A percentile compares a stretch with the other conserved stretches of the same genome.
Conservation (phyloP, 164 flowering plant species). For the Houttuynia cordata region DNA sequence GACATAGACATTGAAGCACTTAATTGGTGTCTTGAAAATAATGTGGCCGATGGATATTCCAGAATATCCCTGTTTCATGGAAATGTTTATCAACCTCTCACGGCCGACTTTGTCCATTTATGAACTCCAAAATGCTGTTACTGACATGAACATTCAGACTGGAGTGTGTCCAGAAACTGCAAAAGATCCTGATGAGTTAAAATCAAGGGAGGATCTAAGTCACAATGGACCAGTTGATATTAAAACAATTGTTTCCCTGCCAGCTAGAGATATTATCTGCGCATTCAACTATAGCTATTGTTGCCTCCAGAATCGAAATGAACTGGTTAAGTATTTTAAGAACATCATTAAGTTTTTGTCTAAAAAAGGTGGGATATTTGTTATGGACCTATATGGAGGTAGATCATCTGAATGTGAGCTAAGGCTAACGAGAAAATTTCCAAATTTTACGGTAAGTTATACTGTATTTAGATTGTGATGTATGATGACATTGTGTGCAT, state of each 20-base stretch:
- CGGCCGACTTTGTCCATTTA: constrained; percentile 39
- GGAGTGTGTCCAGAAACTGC: constrained; percentile 14
- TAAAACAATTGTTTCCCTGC: constrained; percentile 27
- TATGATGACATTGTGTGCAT: neutral
- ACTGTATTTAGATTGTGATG: neutral
- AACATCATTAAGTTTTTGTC: constrained; percentile 55
- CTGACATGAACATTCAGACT: constrained; percentile 17
- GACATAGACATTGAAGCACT: constrained; percentile 91
- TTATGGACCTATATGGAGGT: constrained; percentile 94
- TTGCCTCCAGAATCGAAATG: constrained; percentile 67
- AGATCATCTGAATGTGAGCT: constrained; percentile 69
- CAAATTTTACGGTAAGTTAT: constrained; percentile 68
- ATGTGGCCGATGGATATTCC: constrained; percentile 53
- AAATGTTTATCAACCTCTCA: constrained; percentile 71
- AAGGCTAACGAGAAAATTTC: constrained; percentile 65
- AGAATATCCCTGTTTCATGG: constrained; percentile 84
- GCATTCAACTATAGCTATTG: constrained; percentile 98
- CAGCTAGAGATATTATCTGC: constrained; percentile 77
- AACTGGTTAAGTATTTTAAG: constrained; percentile 72
- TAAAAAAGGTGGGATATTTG: constrained; percentile 80
- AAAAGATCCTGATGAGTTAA: neutral
- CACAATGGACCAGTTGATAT: constrained; percentile 7
- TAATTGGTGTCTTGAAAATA: constrained; percentile 78
- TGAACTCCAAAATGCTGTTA: constrained; percentile 22
- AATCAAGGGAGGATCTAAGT: constrained; percentile 10